Evolutionary conservation across 1,284 basidiomycete species (phyloP), one percentile per base, ranked within the genome.

Genomic region (Coriolopsis trogii): DNA sequence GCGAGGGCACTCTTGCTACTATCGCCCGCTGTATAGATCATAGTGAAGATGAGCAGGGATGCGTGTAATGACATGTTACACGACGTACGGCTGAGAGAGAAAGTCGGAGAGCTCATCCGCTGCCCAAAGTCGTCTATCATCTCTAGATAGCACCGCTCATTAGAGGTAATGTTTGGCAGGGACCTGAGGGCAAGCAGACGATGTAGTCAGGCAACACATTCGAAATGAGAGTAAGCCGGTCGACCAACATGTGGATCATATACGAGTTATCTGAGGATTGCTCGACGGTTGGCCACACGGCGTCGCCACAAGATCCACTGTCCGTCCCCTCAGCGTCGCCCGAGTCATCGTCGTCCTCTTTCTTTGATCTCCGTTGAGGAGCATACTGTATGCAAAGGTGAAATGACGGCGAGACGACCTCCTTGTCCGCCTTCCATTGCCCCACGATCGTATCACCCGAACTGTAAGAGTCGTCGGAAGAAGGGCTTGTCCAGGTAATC

Each of bases 121-220:
- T 65, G 58, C 2, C 71, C 76, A 45, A 68, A 72, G 42, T 72
- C 66, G 56, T 76, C 74, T 37, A 69, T 65, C 73, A 80, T 74
- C 43, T 64, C 62, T 15, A 80, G 56, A 51, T 65, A 71, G 57
- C 66, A 76, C 0, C 48, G 39, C 10, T 64, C 59, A 7, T 60
- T 55, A 2, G 62, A 49, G 6, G 65, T 61, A 20, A 71, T 59
- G 37, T 70, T 64, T 12, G 75, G 73, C 7, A 72, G 61, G 10
- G 66, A 55, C 42, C 75, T 77, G 50, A 18, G n/a, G n/a, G n/a
- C 6, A 10, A 21, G 10, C 40, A 3, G 28, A 36, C 13, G 2
- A 15, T 12, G 23, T 5, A 7, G 25, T 20, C 24, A 25, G 1
- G 10, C 15, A 8, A 15, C 12, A n/a, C 30, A 28, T 7, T 25